Base-by-base conservation (phyloP, 2,329 filamentous ascomycete genomes). In the Colletotrichum tanaceti region DNA sequence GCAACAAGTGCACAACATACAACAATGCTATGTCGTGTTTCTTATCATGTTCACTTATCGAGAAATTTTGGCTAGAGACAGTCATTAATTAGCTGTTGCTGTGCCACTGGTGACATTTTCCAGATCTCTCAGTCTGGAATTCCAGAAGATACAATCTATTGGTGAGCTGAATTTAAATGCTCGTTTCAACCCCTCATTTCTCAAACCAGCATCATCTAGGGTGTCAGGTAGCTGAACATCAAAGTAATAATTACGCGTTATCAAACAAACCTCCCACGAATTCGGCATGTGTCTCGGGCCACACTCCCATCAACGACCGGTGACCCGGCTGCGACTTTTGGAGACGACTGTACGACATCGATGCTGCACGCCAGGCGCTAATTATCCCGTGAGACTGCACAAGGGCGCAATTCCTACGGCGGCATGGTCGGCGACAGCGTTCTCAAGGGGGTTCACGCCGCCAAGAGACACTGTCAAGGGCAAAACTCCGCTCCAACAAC, bases 401-500 rank as follows among this genome's bases (percentile, higher is more conserved):
- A 76, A 9, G 81, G 81, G 1, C 76, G 72, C 24, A 73, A 86
- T 73, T 85, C 83, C 0, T 86, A 84, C 63, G 84, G 84, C 38
- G 83, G 84, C 24, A 76, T 81, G 49, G 80, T 84, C 1, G 83
- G 80, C 50, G 77, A 76, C 70, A 85, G 83, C 70, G 82, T 82
- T 2, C 74, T 85, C 72, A 82, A 81, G 68, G 47, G 47, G 11
- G n/a, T 41, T 58, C 46, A 6, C 47, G 66, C 9, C 82, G 83
- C 35, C 74, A 76, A 58, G 81, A 84, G 5, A 77, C 39, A 4
- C 39, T 6, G 39, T 14, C 39, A 16, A 43, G 39, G 14, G 14
- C 39, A 43, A 3, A n/a, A n/a, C 39, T 43, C 13, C 14, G 18
- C 13, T 14, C 39, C 11, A 5, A 4, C 39, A 43, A 6, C 39